Conservation (phyloP, 805 yeast species). For the Middelhovenomyces tepae region DNA sequence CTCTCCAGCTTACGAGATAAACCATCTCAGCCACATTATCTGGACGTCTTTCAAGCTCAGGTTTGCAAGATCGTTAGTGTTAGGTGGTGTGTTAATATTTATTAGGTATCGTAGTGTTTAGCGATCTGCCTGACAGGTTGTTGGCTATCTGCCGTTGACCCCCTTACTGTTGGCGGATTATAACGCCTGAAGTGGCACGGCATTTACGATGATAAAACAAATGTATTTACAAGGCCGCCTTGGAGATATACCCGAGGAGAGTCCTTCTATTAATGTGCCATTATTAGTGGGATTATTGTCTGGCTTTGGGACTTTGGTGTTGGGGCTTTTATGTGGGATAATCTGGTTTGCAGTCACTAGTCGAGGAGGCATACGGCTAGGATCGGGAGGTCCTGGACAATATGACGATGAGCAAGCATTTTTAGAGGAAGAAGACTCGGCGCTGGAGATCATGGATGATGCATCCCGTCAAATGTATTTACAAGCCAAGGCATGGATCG, state of each 20-base stretch:
- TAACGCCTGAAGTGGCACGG: too few relatives aligned
- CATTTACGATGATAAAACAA: too few relatives aligned
- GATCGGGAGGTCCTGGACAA: slow-evolving; percentile 44
- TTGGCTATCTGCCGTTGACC: too few relatives aligned
- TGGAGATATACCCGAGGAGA: slow-evolving; percentile 3
- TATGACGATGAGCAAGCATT: slow-evolving; percentile 56
- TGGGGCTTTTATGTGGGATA: slow-evolving; percentile 23
- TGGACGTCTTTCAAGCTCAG: too few relatives aligned
- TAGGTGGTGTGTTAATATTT: too few relatives aligned
- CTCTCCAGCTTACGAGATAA: too few relatives aligned
- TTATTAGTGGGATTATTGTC: slow-evolving; percentile 31
- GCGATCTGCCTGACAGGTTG: too few relatives aligned
- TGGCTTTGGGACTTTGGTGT: slow-evolving; percentile 30
- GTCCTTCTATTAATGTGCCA: slow-evolving; percentile 26
- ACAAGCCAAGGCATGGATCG: slow-evolving; percentile 45
- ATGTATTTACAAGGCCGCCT: too few relatives aligned
- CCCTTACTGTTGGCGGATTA: too few relatives aligned
- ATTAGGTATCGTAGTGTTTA: too few relatives aligned
- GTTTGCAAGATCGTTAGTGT: too few relatives aligned
- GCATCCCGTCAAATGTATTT: slow-evolving; percentile 49
- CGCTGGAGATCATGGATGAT: slow-evolving; percentile 54
- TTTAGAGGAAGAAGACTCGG: slow-evolving; percentile 51
- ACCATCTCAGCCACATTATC: too few relatives aligned
- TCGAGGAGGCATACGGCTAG: slow-evolving; percentile 26
- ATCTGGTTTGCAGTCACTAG: slow-evolving; percentile 27